Base-by-base conservation (phyloP, 495 filamentous ascomycete genomes). In the Aspergillus nanangensis region DNA sequence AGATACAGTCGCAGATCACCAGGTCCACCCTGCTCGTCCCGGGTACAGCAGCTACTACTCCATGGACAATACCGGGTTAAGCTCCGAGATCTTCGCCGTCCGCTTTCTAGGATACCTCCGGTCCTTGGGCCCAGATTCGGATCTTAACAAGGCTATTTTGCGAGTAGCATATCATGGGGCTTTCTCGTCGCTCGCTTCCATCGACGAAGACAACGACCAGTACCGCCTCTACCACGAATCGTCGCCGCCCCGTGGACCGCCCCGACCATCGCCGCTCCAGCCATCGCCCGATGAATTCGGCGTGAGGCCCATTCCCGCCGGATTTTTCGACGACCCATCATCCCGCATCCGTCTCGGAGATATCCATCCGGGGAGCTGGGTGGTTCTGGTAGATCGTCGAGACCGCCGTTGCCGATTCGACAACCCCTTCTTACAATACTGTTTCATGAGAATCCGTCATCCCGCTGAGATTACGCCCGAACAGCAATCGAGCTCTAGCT, bases 51-150 rank as follows among this genome's bases (percentile, higher is more conserved):
- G 18, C 36, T 42, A 55, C 44, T 50, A 55, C 34, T 15, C 22
- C 29, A 55, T 51, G 44, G 33, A 29, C 9, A 51, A 47, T 20
- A 51, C 47, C 15, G 11, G 10, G 18, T 27, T 55, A 32, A 27
- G 14, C 44, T 5, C 47, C 21, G 39, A 47, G 44, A 13, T 33
- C 52, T 51, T 51, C 19, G 47, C 52, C 11, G 29, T 51, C 44
- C 52, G 47, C 29, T 55, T 55, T 23, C 34, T 55, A 17, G 17
- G 10, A 37, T 55, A 55, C 39, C 52, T 51, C 41, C 31, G 44
- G 8, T 44, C 52, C 36, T 19, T 55, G 10, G 47, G 47, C 21
- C 31, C 47, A 38, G 39, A 27, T n/a, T 44, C 31, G 11, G 47
- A 39, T 39, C 25, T 41, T 14, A 29, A 55, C 43, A 41, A 55